phyloP scores from a whole-genome alignment of 2,329 filamentous ascomycete genomes.

The Leptographium radiaticola region DNA sequence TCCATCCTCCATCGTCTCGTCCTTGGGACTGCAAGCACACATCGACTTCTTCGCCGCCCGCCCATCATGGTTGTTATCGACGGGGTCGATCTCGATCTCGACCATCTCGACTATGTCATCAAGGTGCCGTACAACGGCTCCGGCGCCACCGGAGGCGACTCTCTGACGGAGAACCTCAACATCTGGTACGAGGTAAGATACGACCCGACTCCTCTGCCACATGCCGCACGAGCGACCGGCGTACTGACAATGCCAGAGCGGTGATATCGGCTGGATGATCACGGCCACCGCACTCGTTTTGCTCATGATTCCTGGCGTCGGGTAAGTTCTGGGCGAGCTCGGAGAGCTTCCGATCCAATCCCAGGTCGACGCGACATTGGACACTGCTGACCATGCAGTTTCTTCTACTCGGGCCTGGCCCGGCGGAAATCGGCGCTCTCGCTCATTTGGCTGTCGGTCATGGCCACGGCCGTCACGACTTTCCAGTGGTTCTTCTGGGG shows the following conservation, averaged over 20 bases:
- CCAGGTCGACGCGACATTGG: not conserved
- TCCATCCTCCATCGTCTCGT: not conserved
- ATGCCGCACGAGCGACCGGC: constrained; percentile 9
- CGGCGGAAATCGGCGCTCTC: constrained; percentile 81
- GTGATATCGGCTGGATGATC: constrained; percentile 79
- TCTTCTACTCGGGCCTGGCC: constrained; percentile 88
- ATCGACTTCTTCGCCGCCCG: too few species aligned
- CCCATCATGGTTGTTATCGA: constrained; percentile 20
- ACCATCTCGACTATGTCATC: constrained; percentile 29
- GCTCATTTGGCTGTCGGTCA: constrained; percentile 80
- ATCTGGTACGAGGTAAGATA: constrained; percentile 58
- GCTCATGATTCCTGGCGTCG: constrained; percentile 87
- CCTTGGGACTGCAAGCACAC: not conserved
- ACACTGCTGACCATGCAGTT: constrained; percentile 25
- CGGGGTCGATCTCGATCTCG: constrained; percentile 29
- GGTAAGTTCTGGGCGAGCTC: constrained; percentile 26
- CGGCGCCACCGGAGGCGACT: constrained; percentile 51
- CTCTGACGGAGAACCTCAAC: constrained; percentile 56
- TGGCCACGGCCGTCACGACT: constrained; percentile 69
- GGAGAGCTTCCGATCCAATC: not conserved
- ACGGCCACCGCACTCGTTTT: constrained; percentile 70
- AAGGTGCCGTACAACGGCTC: constrained; percentile 52
- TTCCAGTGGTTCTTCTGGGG: constrained; percentile 97
- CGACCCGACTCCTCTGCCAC: constrained; percentile 6
- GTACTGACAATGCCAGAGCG: constrained; percentile 45